Evolutionary conservation across 495 filamentous ascomycete species (phyloP).

Genomic region (Aspergillus homomorphus): DNA sequence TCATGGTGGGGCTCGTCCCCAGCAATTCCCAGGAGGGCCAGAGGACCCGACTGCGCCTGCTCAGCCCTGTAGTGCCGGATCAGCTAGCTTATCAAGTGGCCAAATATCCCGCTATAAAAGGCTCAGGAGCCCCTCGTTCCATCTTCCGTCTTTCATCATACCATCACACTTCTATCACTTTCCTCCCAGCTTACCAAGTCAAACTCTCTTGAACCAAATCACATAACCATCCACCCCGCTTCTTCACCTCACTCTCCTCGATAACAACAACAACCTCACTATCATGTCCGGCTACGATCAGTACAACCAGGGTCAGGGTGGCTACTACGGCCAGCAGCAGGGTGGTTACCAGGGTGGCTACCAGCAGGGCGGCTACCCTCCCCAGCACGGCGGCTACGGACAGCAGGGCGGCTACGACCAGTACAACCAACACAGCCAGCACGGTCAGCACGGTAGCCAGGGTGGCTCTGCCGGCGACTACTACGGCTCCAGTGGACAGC

Average conservation of each 20-base stretch:
- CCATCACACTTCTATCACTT: constrained; percentile 1
- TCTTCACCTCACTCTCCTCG: background rate
- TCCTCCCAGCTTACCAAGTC: background rate
- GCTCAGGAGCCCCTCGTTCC: constrained; percentile 12
- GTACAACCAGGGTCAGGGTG: constrained; percentile 21
- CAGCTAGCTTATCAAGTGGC: constrained; percentile 18
- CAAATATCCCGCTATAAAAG: constrained; percentile 23
- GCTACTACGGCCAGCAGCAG: constrained; percentile 30
- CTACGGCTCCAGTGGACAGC: constrained; percentile 27
- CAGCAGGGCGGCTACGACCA: constrained; percentile 29
- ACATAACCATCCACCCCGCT: background rate
- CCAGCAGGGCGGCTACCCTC: constrained; percentile 22
- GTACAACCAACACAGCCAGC: constrained; percentile 11
- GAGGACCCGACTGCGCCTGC: constrained; percentile 7
- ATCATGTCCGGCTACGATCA: constrained; percentile 40
- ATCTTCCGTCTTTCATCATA: constrained; percentile 22
- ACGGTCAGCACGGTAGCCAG: constrained; percentile 24
- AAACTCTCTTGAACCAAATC: background rate
- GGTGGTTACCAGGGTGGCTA: constrained; percentile 28
- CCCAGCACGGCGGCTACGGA: constrained; percentile 32
- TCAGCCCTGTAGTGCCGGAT: constrained; percentile 20
- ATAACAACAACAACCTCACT: constrained; percentile 3
- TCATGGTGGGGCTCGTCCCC: constrained; percentile 6
- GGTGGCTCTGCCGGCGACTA: constrained; percentile 27
- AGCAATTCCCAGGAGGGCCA: background rate